Evolutionary conservation across 192 early-diverging fungal species (phyloP), one percentile per base, ranked within the genome.

Genomic region (Thamnidium elegans): DNA sequence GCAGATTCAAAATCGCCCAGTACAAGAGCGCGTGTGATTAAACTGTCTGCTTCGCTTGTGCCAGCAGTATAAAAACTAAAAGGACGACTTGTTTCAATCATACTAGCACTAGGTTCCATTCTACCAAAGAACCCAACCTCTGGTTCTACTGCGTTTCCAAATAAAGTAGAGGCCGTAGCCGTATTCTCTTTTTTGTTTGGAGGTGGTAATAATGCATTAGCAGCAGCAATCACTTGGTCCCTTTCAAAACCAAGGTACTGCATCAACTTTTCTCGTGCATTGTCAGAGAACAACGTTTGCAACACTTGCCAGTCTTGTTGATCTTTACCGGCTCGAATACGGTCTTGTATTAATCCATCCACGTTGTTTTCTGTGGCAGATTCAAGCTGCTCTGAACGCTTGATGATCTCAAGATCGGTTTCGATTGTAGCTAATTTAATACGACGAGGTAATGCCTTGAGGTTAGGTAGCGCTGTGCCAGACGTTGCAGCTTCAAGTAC

Each of bases 1-100:
- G 95, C 93, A 0, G 89, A 83, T 62, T 93, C 91, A 68, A 94
- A 94, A 70, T 98, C 92, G 62, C 96, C 94, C 23, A 93, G 70
- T 4, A 96, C 78, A 31, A 96, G 73, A 6, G 91, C 84, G n/a
- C 84, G 81, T 10, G 91, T 95, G 58, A 98, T 88, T 53, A 94
- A 76, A 6, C 81, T 84, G 55, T 97, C 91, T 14, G 85, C 81
- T 54, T 90, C 91, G 4, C 78, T 68, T 20, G 87, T 84, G 32
- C 81, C 79, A 17, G 54, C 7, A n/a, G n/a, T n/a, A 30, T 55
- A 55, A 32, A 55, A 31, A 55, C 30, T 17, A 17, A 26, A 60
- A 62, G 76, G 74, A 7, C 45, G 61, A n/a, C n/a, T n/a, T 20
- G 47, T 51, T 6, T 42, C 58, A 43, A 45, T 70, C 21, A 31